Evolutionary conservation across 495 filamentous ascomycete species (phyloP).

Genomic region (Sphaerosporella brunnea): DNA sequence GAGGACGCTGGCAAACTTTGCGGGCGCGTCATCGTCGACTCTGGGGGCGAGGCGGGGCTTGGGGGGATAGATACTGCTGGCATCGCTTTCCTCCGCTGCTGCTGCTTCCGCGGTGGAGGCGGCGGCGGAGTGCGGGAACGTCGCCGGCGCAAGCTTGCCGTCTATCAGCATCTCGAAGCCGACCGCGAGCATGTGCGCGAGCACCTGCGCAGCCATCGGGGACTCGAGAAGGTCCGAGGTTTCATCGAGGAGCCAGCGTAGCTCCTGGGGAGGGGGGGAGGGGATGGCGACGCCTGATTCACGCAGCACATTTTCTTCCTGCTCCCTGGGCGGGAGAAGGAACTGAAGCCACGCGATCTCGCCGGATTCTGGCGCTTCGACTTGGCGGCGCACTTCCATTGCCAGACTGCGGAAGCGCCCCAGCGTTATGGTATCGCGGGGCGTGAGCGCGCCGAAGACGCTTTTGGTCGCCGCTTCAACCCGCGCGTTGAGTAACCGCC

Average conservation of each 20-base stretch:
- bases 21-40: slow-evolving; percentile 28
- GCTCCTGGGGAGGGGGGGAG: slow-evolving; percentile 28
- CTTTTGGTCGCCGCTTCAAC: slow-evolving; percentile 68
- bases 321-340: slow-evolving; percentile 57
- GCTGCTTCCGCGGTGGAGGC: not conserved
- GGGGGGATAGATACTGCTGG: too few relatives aligned
- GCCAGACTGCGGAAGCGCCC: slow-evolving; percentile 61
- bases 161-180: slow-evolving; percentile 69
- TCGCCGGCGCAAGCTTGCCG: slow-evolving; percentile 53
- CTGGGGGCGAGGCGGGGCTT: slow-evolving; percentile 8
- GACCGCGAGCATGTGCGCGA: slow-evolving; percentile 71
- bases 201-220: slow-evolving; percentile 64
- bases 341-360: slow-evolving; percentile 53
- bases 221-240: slow-evolving; percentile 92
- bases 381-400: slow-evolving; percentile 55
- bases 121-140: slow-evolving; percentile 43
- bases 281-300: slow-evolving; percentile 61
- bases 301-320: slow-evolving; percentile 64
- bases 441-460: slow-evolving; percentile 50
- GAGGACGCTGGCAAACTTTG: slow-evolving; percentile 77
- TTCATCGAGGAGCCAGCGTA: slow-evolving; percentile 84
- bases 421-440: slow-evolving; percentile 71
- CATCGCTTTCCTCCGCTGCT: slow-evolving; percentile 25
- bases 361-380: slow-evolving; percentile 39
- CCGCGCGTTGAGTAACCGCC: slow-evolving; percentile 58